Evolutionary conservation across 2,329 filamentous ascomycete species (phyloP), one percentile per base, ranked within the genome.

Genomic region (Pseudogymnoascus sp.): DNA sequence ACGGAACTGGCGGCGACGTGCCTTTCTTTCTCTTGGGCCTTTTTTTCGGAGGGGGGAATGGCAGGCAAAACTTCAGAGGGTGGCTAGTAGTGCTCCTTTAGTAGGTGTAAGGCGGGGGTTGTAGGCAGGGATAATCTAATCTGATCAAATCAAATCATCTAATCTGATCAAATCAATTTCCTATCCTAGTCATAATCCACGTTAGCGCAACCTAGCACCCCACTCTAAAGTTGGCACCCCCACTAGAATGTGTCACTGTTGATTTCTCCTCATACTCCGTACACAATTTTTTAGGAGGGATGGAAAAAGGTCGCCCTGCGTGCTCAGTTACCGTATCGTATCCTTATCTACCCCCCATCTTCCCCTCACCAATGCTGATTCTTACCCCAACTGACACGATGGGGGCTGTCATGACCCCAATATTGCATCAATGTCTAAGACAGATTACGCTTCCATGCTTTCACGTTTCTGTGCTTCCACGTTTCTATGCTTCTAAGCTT

Each of bases 61-160:
- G 23, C 3, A 23, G 21, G 21, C 21, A 47, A 47, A 26, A 47
- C 13, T 47, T 47, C 42, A 21, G 42, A 26, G 19, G 13, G 15
- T 47, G 21, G 44, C 13, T 13, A n/a, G 6, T 50, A n/a, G 23
- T 28, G 13, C 8, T 17, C 23, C 44, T 50, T 28, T 28, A 50
- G 15, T 17, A 57, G 47, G 47, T 17, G 26, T 7, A 10, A 15
- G 9, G 44, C 17, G 26, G 15, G 47, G 47, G 26, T 19, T 17
- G 3, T 17, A 50, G 15, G 4, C 44, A 50, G 44, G 23, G 44
- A 28, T 33, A 13, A 57, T 57, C 47, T 57, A 57, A 57, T 57
- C 47, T 57, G 47, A 57, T 57, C 47, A 57, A 57, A 57, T 57
- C 47, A 57, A 31, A 57, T 33, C 47, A 57, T 57, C 47, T 33